phyloP scores from a whole-genome alignment of 208 protist species.

The Crithidia bombi region DNA sequence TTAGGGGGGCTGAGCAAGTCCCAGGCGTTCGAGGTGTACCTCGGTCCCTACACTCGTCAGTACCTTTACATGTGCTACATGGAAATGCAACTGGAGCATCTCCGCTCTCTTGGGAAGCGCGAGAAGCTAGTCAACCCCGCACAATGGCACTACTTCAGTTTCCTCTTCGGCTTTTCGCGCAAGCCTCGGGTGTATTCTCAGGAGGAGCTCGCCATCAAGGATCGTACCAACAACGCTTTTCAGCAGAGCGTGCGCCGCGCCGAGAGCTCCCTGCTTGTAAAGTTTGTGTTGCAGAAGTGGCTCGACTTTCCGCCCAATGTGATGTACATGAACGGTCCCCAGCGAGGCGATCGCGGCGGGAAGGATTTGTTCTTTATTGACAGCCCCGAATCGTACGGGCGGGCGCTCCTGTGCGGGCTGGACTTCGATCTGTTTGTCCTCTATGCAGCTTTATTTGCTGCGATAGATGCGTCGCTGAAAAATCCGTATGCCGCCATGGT shows the following conservation, averaged over 20 bases:
- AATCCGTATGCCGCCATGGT: constrained; percentile 72
- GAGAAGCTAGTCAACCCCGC: constrained; percentile 32
- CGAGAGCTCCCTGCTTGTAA: constrained; percentile 67
- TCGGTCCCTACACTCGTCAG: constrained; percentile 72
- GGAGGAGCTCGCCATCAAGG: constrained; percentile 66
- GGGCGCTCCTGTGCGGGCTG: constrained; percentile 71
- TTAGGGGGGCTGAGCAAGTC: constrained; percentile 79
- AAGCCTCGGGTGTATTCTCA: constrained; percentile 61
- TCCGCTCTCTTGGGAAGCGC: constrained; percentile 39
- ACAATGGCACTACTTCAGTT: constrained; percentile 71
- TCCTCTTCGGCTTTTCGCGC: constrained; percentile 46
- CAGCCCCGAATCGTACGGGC: constrained; percentile 56
- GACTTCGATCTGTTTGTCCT: constrained; percentile 81
- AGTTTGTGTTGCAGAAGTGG: constrained; percentile 73
- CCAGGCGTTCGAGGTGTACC: constrained; percentile 86
- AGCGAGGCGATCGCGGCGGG: constrained; percentile 61
- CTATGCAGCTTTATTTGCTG: constrained; percentile 71
- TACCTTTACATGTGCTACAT: constrained; percentile 84
- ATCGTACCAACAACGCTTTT: constrained; percentile 75
- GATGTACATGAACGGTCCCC: constrained; percentile 84
- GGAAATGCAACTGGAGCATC: constrained; percentile 62
- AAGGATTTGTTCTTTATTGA: constrained; percentile 91
- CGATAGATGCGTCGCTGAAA: constrained; percentile 64
- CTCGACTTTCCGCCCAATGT: constrained; percentile 80
- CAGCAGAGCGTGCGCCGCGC: constrained; percentile 71